A percentile compares a stretch with the other conserved stretches of the same genome.
phyloP scores from a whole-genome alignment of 345 rosid species.

The Acer saccharum region DNA sequence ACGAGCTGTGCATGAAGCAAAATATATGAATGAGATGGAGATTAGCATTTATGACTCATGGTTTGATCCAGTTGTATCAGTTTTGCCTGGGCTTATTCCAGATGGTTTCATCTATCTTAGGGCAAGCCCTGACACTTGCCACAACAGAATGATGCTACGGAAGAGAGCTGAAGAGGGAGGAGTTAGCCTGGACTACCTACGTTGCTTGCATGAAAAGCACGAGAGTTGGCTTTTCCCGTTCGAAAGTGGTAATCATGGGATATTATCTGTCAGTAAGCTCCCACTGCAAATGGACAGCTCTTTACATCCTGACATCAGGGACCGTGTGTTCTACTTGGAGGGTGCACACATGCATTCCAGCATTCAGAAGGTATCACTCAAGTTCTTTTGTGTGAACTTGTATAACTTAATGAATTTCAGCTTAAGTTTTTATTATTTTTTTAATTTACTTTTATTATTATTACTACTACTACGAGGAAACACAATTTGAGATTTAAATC shows the following conservation, averaged over 20 bases:
- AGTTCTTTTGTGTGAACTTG: neutral
- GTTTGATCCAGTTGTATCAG: constrained; percentile 98
- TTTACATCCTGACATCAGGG: constrained; percentile 84
- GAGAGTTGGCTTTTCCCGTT: constrained; percentile 98
- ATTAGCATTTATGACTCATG: constrained; percentile 98
- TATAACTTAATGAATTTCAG: neutral
- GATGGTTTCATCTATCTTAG: constrained; percentile 96
- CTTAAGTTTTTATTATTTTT: constrained; percentile 18
- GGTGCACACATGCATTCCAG: constrained; percentile 97
- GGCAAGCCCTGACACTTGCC: constrained; percentile 98
- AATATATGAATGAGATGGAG: constrained; percentile 99
- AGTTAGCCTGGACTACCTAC: constrained; percentile 76
- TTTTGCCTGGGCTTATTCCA: constrained; percentile 93
- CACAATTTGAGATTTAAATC: no score
- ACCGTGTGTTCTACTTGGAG: constrained; percentile 82
- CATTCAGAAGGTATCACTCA: constrained; percentile 74
- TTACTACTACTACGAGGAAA: neutral
- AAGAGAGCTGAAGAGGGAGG: constrained; percentile 96
- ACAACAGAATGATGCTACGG: constrained; percentile 81
- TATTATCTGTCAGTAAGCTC: constrained; percentile 64
- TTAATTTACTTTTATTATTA: neutral
- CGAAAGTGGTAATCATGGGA: constrained; percentile 83
- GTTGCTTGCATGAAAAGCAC: constrained; percentile 90
- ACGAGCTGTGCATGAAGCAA: constrained; percentile 98
- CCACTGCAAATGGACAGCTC: constrained; percentile 52